Percentiles rank a stretch among this genome's conserved stretches.
Conservation (phyloP, 2,329 filamentous ascomycete species). For the Fusarium begoniae region DNA sequence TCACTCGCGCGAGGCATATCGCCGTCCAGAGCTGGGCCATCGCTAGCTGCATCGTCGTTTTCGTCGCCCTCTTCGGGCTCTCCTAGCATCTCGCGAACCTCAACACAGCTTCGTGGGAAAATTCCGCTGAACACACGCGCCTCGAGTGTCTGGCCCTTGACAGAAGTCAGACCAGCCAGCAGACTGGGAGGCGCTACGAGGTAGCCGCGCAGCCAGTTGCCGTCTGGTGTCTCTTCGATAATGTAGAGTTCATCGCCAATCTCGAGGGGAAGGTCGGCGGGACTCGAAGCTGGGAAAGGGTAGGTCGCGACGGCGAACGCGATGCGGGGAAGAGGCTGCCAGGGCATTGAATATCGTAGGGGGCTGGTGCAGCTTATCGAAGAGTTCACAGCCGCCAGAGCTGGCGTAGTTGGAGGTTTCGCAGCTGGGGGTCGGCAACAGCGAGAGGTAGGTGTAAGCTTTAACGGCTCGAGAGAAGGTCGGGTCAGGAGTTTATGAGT, state of each 20-base stretch:
- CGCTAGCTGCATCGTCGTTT: slow-evolving; percentile 49
- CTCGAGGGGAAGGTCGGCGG: slow-evolving; percentile 93
- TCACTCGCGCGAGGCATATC: slow-evolving; percentile 52
- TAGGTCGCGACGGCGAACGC: slow-evolving; percentile 97
- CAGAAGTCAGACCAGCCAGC: slow-evolving; percentile 88
- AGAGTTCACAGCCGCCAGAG: slow-evolving; percentile 26
- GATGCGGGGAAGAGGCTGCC: slow-evolving; percentile 95
- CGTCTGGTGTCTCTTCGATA: slow-evolving; percentile 93
- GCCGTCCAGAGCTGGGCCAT: slow-evolving; percentile 42
- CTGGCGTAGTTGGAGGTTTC: slow-evolving; percentile 27
- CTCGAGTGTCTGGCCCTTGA: slow-evolving; percentile 92
- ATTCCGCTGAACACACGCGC: slow-evolving; percentile 98
- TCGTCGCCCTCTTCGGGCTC: slow-evolving; percentile 69
- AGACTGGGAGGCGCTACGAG: slow-evolving; percentile 93
- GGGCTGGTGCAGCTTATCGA: slow-evolving; percentile 28
- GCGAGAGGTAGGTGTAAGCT: slow-evolving; percentile 6
- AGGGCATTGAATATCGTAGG: slow-evolving; percentile 75
- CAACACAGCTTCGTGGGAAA: slow-evolving; percentile 93
- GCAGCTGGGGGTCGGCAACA: slow-evolving; percentile 35
- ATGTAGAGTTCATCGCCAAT: slow-evolving; percentile 99
- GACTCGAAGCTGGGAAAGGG: slow-evolving; percentile 86
- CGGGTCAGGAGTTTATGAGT: slow-evolving; percentile 5
- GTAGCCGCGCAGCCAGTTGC: slow-evolving; percentile 94
- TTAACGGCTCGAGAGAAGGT: slow-evolving; percentile 17
- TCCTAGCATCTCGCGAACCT: slow-evolving; percentile 90